Evolutionary conservation across 2,329 filamentous ascomycete genomes (phyloP), one percentile per base, ranked within the genome.

Genomic region (Xylariaceae sp.): DNA sequence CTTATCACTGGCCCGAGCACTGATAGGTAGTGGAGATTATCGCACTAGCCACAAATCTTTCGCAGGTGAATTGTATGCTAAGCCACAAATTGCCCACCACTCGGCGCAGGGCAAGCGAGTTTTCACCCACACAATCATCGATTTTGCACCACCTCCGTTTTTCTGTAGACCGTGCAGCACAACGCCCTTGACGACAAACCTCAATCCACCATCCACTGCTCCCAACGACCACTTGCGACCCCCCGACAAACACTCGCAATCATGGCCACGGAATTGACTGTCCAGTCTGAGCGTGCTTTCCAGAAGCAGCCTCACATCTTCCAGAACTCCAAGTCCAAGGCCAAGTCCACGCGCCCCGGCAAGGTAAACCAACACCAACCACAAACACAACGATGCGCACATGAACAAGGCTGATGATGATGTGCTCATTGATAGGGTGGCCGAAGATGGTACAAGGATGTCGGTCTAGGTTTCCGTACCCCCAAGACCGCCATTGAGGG

Each of bases 291-390:
- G 86, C 92, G 93, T 81, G 93, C 93, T 83, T 98, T 88, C 88
- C 93, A 97, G 79, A 98, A 98, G 86, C 92, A 98, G 84, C 93
- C 93, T 75, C 93, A 98, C 79, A 95, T 98, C 83, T 98, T 97
- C 88, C 84, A 88, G 69, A 96, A 97, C 86, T 81, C 86, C 72
- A 98, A 98, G 86, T 78, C 80, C 74, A 89, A 90, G 82, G 76
- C 83, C 71, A 85, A 87, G 76, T 88, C 86, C 72, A 78, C 79
- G 74, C 85, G 85, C 73, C 86, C 86, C 66, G 90, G 90, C 74
- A 94, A 95, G 85, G 86, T 83, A 40, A 73, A 89, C n/a, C n/a
- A n/a, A n/a, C n/a, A n/a, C n/a, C n/a, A n/a, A n/a, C n/a, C n/a
- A 88, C 67, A 29, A 21, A 38, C 23, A 17, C 34, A 29, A 17